Conservation (phyloP, 768 basidiomycete species). For the Termitomyces sp. region DNA sequence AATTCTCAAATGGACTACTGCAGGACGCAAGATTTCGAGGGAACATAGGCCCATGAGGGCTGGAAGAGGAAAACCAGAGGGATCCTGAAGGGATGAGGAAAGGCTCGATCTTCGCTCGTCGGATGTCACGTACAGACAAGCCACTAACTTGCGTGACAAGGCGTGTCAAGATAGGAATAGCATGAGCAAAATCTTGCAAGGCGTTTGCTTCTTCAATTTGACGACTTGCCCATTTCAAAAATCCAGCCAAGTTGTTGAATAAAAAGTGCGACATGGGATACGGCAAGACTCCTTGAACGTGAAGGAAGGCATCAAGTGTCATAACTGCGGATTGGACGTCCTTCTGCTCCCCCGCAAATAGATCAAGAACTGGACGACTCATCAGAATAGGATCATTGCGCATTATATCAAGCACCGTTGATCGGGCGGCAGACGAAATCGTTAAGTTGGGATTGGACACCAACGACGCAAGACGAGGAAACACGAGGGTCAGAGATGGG, state of each 20-base stretch:
- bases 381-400: constrained; percentile 71
- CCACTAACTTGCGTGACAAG: constrained; percentile 63
- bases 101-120: constrained; percentile 64
- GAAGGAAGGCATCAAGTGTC: constrained; percentile 50
- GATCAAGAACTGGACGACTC: constrained; percentile 55
- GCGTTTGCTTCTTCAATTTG: constrained; percentile 35
- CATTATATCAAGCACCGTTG: constrained; percentile 58
- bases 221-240: constrained; percentile 48
- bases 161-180: constrained; percentile 52
- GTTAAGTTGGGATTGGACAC: constrained; percentile 46
- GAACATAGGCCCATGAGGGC: constrained; percentile 58
- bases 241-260: constrained; percentile 68
- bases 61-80: constrained; percentile 57
- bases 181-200: constrained; percentile 47
- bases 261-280: constrained; percentile 59
- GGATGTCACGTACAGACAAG: constrained; percentile 65
- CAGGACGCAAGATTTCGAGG: constrained; percentile 35
- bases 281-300: constrained; percentile 50
- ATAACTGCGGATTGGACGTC: constrained; percentile 43
- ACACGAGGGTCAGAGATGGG: constrained; percentile 46
- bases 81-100: constrained; percentile 66
- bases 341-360: constrained; percentile 44
- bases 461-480: constrained; percentile 48
- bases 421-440: constrained; percentile 52
- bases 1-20: constrained; percentile 29